Percentiles rank a stretch among this genome's conserved stretches.
These are phyloP conservation scores for Tephrocybe sp. DNA, from an alignment of 768 basidiomycete species.

Conservation along the genomic window DNA sequence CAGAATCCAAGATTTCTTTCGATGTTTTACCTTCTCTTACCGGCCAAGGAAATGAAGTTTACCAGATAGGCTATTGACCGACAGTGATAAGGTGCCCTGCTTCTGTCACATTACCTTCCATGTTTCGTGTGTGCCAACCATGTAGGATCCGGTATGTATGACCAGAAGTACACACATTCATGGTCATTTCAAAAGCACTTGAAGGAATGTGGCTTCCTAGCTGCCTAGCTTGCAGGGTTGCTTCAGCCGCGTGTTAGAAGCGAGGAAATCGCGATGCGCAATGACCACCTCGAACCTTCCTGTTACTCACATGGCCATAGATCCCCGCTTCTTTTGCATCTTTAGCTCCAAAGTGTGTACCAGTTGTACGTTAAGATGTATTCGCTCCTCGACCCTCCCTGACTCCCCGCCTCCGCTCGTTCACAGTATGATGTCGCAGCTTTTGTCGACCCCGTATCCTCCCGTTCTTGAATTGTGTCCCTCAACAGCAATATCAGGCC, in stretches of 20 bases:
- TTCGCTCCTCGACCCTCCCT: neutral
- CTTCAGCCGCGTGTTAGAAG: conserved; percentile 16
- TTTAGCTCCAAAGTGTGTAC: conserved; percentile 10
- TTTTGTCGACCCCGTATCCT: conserved; percentile 10
- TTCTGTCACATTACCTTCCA: neutral
- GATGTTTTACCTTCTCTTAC: neutral
- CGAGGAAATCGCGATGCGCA: conserved; percentile 16
- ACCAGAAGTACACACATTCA: neutral
- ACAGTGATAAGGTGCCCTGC: neutral
- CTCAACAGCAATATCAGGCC: conserved; percentile 13
- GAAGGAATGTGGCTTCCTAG: neutral
- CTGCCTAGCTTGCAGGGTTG: neutral
- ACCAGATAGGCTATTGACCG: neutral
- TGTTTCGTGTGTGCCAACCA: neutral
- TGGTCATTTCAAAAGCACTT: neutral
- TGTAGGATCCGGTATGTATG: neutral
- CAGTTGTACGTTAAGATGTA: conserved; percentile 9
- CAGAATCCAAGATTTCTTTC: neutral
- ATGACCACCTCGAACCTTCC: conserved; percentile 7
- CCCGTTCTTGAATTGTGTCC: conserved; percentile 12
- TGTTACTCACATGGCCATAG: conserved; percentile 8
- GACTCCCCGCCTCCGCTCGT: conserved; percentile 2
- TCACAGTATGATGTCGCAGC: conserved; percentile 16
- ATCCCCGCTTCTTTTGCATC: conserved; percentile 13
- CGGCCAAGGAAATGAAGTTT: neutral